Percentiles rank a stretch among this genome's conserved stretches.
phyloP scores from a whole-genome alignment of 176 grass and related monocot genomes.

The Thinopyrum elongatum region DNA sequence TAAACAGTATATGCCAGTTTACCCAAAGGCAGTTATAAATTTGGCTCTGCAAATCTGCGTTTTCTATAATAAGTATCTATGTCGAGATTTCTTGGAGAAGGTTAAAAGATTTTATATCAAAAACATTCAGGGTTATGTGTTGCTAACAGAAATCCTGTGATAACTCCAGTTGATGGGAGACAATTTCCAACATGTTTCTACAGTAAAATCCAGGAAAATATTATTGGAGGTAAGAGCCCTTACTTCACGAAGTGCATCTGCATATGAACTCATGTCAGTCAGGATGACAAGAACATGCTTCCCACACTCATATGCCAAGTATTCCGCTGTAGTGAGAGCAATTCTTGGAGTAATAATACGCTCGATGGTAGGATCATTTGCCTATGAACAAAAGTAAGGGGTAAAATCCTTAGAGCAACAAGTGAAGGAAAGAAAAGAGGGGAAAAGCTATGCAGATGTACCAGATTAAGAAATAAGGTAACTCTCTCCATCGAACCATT shows the following conservation, averaged over 20 bases:
- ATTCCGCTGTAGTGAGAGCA: conserved; percentile 75
- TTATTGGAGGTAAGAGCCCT: background rate
- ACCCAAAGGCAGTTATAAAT: background rate
- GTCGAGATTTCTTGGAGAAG: background rate
- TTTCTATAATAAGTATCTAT: background rate
- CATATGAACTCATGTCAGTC: conserved; percentile 89
- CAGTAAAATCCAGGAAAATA: background rate
- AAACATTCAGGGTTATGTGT: background rate
- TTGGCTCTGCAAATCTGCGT: background rate
- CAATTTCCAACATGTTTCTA: background rate
- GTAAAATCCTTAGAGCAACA: background rate
- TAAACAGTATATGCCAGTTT: background rate
- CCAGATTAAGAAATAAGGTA: conserved; percentile 88
- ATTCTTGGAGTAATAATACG: conserved; percentile 86
- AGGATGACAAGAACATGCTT: conserved; percentile 85
- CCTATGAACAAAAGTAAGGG: conserved; percentile 39
- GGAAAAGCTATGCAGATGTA: conserved; percentile 14
- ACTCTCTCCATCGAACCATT: conserved; percentile 86
- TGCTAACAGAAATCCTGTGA: background rate
- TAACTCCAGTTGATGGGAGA: background rate
- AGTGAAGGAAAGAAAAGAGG: background rate
- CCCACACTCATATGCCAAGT: conserved; percentile 78
- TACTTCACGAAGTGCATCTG: conserved; percentile 86
- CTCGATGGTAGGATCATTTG: conserved; percentile 83
- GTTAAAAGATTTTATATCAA: background rate